Conservation (phyloP, 345 rosid species). For the Excoecaria agallocha region DNA sequence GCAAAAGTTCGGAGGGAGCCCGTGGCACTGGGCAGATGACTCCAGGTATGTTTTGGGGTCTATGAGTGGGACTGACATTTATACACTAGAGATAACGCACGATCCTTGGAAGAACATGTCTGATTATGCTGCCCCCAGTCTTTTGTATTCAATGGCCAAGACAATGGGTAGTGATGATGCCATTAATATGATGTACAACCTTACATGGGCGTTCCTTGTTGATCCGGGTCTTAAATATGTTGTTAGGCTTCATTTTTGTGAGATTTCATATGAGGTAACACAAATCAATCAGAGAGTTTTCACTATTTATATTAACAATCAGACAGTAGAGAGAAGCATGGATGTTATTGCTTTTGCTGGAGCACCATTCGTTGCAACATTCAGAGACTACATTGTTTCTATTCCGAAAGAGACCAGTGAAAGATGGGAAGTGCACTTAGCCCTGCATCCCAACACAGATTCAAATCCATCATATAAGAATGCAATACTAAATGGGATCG, state of each 20-base stretch:
- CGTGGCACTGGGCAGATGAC: neutral
- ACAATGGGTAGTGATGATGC: conserved; percentile 5
- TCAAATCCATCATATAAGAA: neutral
- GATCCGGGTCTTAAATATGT: conserved; percentile 18
- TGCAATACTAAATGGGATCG: conserved; percentile 14
- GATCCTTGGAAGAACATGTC: neutral
- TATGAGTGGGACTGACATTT: neutral
- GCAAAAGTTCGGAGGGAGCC: fast-evolving
- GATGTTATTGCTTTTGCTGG: conserved; percentile 11
- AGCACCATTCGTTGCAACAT: neutral
- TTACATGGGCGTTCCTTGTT: conserved; percentile 10
- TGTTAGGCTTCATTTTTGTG: conserved; percentile 25
- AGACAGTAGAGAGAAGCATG: neutral
- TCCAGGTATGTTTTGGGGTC: neutral
- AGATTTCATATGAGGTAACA: neutral
- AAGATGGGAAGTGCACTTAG: neutral
- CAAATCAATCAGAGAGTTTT: conserved; percentile 6
- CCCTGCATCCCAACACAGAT: neutral
- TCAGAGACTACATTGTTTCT: neutral
- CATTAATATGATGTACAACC: conserved; percentile 7
- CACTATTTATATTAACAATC: neutral
- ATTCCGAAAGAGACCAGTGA: neutral
- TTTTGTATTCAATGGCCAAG: neutral
- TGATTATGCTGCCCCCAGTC: neutral
- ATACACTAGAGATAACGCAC: neutral